A percentile compares a stretch with the other conserved stretches of the same genome.
Evolutionary conservation across 768 basidiomycete species (phyloP).

Genomic region (Gymnopilus junonius): DNA sequence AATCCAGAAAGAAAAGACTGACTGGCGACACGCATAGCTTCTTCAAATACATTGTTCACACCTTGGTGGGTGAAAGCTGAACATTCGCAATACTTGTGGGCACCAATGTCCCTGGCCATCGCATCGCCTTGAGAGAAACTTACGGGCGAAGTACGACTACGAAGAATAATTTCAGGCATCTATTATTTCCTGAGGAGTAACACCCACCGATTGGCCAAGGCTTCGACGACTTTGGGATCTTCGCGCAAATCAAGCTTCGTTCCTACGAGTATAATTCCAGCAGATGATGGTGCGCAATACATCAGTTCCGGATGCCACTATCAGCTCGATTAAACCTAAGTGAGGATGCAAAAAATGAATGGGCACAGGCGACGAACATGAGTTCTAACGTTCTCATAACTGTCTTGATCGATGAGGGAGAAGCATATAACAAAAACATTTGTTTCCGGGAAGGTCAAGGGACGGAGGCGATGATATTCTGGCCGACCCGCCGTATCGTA

Average conservation of each 20-base stretch:
- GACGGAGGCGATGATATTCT: slow-evolving; percentile 6
- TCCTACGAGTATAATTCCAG: neutral
- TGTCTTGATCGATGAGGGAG: slow-evolving; percentile 2
- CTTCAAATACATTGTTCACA: slow-evolving; percentile 3
- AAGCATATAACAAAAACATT: slow-evolving; percentile 9
- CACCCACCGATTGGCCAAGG: too few relatives aligned
- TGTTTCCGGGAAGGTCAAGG: slow-evolving; percentile 1
- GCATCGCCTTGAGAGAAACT: neutral
- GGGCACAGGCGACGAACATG: neutral
- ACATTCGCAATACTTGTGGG: slow-evolving; percentile 1
- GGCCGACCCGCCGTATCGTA: slow-evolving; percentile 1
- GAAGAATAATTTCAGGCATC: too few relatives aligned
- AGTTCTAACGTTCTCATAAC: slow-evolving; percentile 1
- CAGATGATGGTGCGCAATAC: neutral
- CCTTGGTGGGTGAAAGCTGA: neutral
- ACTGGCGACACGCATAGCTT: slow-evolving; percentile 3
- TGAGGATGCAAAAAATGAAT: too few relatives aligned
- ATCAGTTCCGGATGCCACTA: neutral
- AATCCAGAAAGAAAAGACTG: neutral
- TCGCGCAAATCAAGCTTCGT: slow-evolving; percentile 1
- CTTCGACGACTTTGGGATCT: neutral
- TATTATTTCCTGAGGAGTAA: too few relatives aligned
- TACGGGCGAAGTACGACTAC: neutral
- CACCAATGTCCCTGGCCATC: neutral
- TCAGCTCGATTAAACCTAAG: too few relatives aligned